Evolutionary conservation across 2,329 filamentous ascomycete species (phyloP).

Genomic region (Zymoseptoria crescenta): DNA sequence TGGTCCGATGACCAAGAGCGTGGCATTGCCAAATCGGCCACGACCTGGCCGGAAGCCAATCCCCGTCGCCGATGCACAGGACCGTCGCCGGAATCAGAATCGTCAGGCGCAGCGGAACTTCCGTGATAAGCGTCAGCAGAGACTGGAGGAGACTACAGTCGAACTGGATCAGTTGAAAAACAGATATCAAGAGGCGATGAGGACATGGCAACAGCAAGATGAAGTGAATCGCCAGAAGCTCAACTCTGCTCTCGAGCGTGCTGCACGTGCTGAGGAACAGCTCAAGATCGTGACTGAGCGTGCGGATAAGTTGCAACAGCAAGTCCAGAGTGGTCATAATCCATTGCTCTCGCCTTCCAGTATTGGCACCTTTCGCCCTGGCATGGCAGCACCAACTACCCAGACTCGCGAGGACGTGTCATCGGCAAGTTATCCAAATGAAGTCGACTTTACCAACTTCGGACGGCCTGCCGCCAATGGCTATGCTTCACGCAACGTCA

Average conservation of each 20-base stretch:
- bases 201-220: neutral
- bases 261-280: constrained; percentile 4
- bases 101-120: constrained; percentile 86
- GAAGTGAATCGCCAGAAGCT: constrained; percentile 1
- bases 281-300: constrained; percentile 1
- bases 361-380: neutral
- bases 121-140: constrained; percentile 74
- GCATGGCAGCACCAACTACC: neutral
- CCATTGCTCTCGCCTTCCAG: neutral
- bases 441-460: constrained; percentile 21
- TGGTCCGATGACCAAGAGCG: constrained; percentile 33
- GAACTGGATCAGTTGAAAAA: constrained; percentile 38
- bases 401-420: neutral
- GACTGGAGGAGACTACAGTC: constrained; percentile 46
- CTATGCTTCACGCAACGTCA: constrained; percentile 4
- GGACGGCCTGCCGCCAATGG: constrained; percentile 4
- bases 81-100: constrained; percentile 92
- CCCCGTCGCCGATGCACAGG: constrained; percentile 74
- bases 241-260: constrained; percentile 1
- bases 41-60: constrained; percentile 77
- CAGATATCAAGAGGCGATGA: neutral
- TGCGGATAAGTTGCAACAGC: neutral
- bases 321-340: neutral
- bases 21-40: constrained; percentile 37
- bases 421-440: constrained; percentile 1